Conservation (phyloP, 2,329 filamentous ascomycete species). For the Hortaea werneckii region DNA sequence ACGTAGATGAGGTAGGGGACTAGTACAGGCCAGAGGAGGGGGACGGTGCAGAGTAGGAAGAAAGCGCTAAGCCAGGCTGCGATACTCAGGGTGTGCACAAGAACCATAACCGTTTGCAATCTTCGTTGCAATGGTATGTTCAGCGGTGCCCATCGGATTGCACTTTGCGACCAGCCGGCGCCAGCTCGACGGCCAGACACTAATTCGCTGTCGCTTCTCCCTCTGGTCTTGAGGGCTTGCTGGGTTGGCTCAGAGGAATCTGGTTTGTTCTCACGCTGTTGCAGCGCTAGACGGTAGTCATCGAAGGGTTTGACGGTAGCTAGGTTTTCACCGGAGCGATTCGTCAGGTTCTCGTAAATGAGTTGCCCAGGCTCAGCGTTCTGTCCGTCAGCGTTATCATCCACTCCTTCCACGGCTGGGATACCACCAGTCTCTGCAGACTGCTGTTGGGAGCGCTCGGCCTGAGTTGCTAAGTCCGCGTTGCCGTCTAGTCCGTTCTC, state of each 20-base stretch:
- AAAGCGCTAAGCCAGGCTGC: constrained; percentile 57
- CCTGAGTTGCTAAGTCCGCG: background rate
- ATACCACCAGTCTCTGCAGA: background rate
- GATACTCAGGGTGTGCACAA: constrained; percentile 41
- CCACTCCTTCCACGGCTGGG: background rate
- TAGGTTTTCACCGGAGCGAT: constrained; percentile 36
- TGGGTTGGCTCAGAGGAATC: constrained; percentile 13
- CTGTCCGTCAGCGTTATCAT: background rate
- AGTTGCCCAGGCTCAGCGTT: constrained; percentile 13
- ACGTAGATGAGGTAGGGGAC: constrained; percentile 75
- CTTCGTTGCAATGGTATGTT: constrained; percentile 49
- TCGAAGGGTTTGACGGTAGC: constrained; percentile 16
- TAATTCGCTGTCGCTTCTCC: constrained; percentile 29
- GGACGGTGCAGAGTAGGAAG: constrained; percentile 84
- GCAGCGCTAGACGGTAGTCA: constrained; percentile 11
- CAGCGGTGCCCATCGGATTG: constrained; percentile 78
- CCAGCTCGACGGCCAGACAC: constrained; percentile 44
- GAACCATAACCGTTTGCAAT: constrained; percentile 40
- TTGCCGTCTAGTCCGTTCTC: background rate
- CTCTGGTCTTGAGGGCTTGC: constrained; percentile 4
- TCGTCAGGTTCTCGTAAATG: constrained; percentile 35
- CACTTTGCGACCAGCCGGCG: constrained; percentile 41
- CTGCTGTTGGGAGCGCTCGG: background rate
- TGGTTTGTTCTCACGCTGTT: constrained; percentile 26
- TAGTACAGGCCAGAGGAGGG: constrained; percentile 75